Percentiles rank a stretch among this genome's conserved stretches.
phyloP scores from a whole-genome alignment of 106 monocot genomes.

The Dendrobium nobile region DNA sequence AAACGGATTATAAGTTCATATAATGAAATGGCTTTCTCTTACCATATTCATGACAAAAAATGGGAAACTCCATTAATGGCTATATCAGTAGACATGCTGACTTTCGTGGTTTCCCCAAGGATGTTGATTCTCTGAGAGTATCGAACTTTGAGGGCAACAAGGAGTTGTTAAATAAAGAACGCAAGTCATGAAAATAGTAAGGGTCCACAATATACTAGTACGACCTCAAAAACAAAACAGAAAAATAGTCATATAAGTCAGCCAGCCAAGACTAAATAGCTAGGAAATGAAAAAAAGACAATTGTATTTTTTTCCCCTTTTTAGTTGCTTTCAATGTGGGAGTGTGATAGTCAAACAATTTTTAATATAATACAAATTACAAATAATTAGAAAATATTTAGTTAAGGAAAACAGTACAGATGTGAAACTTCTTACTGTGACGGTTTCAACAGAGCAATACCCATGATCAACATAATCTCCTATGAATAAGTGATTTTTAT shows the following conservation, averaged over 20 bases:
- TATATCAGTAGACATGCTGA: constrained; percentile 57
- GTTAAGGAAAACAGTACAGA: neutral
- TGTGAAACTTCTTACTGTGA: constrained; percentile 50
- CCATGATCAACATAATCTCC: constrained; percentile 99
- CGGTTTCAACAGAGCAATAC: constrained; percentile 99
- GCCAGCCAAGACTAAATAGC: neutral
- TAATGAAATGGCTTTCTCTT: neutral
- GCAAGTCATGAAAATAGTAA: neutral
- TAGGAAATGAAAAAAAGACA: neutral
- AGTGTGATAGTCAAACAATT: neutral
- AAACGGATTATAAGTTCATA: neutral
- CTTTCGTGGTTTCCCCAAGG: constrained; percentile 95
- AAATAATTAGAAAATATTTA: neutral
- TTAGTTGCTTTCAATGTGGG: neutral
- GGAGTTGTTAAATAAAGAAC: constrained; percentile 37
- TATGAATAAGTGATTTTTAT: constrained; percentile 98
- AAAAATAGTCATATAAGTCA: neutral
- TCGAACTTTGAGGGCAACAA: constrained; percentile 92
- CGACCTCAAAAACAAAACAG: neutral
- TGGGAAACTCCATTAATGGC: neutral
- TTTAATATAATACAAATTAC: neutral
- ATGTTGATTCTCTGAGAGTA: constrained; percentile 92
- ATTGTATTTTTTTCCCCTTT: neutral
- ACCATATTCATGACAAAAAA: neutral
- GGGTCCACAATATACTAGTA: neutral